Percentiles rank a stretch among this genome's conserved stretches.
Conservation (phyloP, 2,329 filamentous ascomycete genomes). For the Hypocrella siamensis region DNA sequence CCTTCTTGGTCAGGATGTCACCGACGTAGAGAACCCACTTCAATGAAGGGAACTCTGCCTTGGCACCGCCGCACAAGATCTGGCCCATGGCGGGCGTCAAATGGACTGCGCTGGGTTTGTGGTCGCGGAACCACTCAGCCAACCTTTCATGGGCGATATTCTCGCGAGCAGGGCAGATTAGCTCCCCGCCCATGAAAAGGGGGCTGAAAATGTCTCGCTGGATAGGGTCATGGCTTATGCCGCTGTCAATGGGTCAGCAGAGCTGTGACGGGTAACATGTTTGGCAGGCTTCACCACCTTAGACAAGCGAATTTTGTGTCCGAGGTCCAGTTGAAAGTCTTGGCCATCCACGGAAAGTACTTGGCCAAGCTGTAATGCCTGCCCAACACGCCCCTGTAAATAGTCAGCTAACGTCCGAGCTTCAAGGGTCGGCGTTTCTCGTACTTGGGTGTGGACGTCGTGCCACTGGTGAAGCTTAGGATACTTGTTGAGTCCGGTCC, state of each 20-base stretch:
- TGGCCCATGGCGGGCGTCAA: conserved; percentile 95
- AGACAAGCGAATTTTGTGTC: conserved; percentile 70
- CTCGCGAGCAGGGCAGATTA: conserved; percentile 66
- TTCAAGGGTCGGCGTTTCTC: no score
- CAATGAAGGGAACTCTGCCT: conserved; percentile 60
- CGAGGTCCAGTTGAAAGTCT: conserved; percentile 59
- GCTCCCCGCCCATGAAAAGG: conserved; percentile 65
- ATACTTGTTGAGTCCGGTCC: conserved; percentile 76
- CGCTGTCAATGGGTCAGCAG: no score
- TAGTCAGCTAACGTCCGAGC: no score
- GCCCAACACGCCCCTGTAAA: conserved; percentile 71
- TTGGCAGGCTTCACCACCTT: no score
- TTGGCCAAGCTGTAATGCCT: conserved; percentile 73
- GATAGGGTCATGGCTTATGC: conserved; percentile 65
- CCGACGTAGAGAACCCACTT: conserved; percentile 80
- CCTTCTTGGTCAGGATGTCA: conserved; percentile 72
- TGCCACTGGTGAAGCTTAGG: conserved; percentile 58
- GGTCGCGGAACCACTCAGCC: conserved; percentile 73
- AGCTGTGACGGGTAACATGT: no score
- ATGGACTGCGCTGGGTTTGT: conserved; percentile 65
- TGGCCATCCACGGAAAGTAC: conserved; percentile 89
- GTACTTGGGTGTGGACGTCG: conserved; percentile 69
- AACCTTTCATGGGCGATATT: conserved; percentile 75
- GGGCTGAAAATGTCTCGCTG: conserved; percentile 74
- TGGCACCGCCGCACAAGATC: conserved; percentile 76